Conservation (phyloP, 306 rosid genomes). For the Mimosa pudica region DNA sequence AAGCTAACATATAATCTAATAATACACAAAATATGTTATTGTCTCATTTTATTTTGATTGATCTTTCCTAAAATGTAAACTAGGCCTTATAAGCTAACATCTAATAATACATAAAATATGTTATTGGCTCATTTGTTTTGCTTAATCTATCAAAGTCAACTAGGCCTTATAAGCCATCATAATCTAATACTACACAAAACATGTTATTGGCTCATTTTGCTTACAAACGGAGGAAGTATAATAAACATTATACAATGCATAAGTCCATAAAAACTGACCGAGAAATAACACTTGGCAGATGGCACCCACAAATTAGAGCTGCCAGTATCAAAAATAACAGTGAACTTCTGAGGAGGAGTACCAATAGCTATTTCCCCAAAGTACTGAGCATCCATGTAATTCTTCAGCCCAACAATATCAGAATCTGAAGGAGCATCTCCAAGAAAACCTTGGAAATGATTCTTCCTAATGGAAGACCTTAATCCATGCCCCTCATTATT, state of each 20-base stretch:
- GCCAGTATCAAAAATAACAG: slow-evolving; percentile 90
- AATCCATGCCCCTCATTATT: slow-evolving; percentile 36
- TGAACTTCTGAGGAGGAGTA: slow-evolving; percentile 83
- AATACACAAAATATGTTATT: too few relatives aligned
- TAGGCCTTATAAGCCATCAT: too few relatives aligned
- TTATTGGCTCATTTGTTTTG: too few relatives aligned
- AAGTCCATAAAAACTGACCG: slow-evolving; percentile 59
- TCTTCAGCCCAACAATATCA: slow-evolving; percentile 67
- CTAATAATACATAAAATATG: too few relatives aligned
- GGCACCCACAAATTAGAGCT: slow-evolving; percentile 98
- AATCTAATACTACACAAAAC: too few relatives aligned
- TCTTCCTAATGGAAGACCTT: slow-evolving; percentile 48
- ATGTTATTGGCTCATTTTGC: too few relatives aligned
- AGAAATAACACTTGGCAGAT: slow-evolving; percentile 63
- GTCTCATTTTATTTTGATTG: too few relatives aligned
- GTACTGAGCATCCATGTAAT: slow-evolving; percentile 94
- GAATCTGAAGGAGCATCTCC: slow-evolving; percentile 33
- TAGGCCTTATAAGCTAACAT: too few relatives aligned
- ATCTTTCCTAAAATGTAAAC: too few relatives aligned
- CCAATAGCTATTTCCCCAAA: slow-evolving; percentile 87
- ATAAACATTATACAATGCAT: not conserved
- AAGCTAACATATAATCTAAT: too few relatives aligned
- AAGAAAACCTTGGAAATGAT: slow-evolving; percentile 37
- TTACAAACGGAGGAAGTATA: too few relatives aligned
- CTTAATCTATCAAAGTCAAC: too few relatives aligned